Base-by-base conservation (phyloP, 108 stramenopile genomes). In the Fistulifera pelliculosa region DNA sequence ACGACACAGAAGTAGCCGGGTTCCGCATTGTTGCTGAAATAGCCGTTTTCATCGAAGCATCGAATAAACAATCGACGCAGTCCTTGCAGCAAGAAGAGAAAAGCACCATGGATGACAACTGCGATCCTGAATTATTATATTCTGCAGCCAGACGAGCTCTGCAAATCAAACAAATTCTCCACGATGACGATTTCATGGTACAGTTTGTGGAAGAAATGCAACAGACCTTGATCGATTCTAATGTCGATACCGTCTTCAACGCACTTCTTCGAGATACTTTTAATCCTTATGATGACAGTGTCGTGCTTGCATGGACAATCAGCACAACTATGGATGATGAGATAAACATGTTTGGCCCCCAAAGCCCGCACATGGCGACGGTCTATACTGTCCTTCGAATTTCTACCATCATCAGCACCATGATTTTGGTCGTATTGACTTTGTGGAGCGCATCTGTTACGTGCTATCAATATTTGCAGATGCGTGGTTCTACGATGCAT, bases 241-340 rank as follows among this genome's bases (percentile, higher is more conserved):
- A 27, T 28, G 8, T 27, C 27, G 23, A 35, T 16, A 28, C 47
- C 25, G 38, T 17, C 13, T 51, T 27, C n/a, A 12, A 2, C 22
- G 5, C 38, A 38, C 54, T 54, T 4, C 18, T 40, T 45, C 3
- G 21, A 4, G 21, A 21, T 11, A 21, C 4, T 11, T 17, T 19
- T 19, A 4, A 11, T 45, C 19, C 22, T 19, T n/a, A 26, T 51
- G 15, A 51, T 6, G 54, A 53, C 21, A 38, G 48, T 12, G 39
- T 74, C 24, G 49, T 74, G 16, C 67, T 73, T 11, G 55, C 77
- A 0, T 79, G 77, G 77, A 70, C 77, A 0, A 70, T 79, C 58
- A 56, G 69, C 12, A 79, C 65, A 13, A 61, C 66, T n/a, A 58
- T 74, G 17, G 73, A 74, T 41, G 66, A 68, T 24, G 31, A 68